These are phyloP conservation scores for Lyophyllum semitale DNA, from an alignment of 768 basidiomycete genomes.

Conservation along the genomic window DNA sequence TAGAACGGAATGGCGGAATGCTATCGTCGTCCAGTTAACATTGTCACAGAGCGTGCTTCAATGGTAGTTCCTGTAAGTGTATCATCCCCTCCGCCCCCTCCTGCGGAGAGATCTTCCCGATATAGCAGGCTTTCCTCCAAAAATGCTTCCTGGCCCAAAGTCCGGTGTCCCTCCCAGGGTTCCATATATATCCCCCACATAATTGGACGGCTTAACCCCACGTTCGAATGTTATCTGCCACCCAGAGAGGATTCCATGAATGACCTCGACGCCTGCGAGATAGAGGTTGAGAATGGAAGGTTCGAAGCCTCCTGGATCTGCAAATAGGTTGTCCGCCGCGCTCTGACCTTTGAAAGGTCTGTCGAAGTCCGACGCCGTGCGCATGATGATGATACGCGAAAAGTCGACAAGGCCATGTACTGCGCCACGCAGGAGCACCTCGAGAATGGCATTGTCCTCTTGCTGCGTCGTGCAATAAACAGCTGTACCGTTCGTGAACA, in stretches of 20 bases:
- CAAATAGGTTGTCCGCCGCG: constrained; percentile 8
- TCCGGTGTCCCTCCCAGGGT: neutral
- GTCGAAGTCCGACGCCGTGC: constrained; percentile 12
- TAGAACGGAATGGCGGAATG: no score
- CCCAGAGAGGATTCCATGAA: neutral
- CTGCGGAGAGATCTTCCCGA: neutral
- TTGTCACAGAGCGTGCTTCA: no score
- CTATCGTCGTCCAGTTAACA: no score
- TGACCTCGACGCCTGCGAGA: constrained; percentile 2
- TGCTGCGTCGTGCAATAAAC: constrained; percentile 13
- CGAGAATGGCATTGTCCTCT: constrained; percentile 13
- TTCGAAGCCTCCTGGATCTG: constrained; percentile 1
- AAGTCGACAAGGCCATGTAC: constrained; percentile 8
- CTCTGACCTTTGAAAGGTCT: constrained; percentile 9
- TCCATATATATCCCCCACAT: constrained; percentile 5
- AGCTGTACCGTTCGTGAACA: constrained; percentile 13
- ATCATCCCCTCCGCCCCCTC: no score
- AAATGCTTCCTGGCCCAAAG: neutral
- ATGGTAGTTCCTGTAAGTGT: no score
- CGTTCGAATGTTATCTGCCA: constrained; percentile 3
- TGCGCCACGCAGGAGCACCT: constrained; percentile 11
- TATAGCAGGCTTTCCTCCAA: neutral
- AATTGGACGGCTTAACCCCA: neutral
- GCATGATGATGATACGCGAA: constrained; percentile 12
- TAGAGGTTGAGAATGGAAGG: neutral